A percentile compares a stretch with the other conserved stretches of the same genome.
These are phyloP conservation scores for Pyrenophora teres DNA, from an alignment of 2,329 filamentous ascomycete species.

Conservation along the genomic window DNA sequence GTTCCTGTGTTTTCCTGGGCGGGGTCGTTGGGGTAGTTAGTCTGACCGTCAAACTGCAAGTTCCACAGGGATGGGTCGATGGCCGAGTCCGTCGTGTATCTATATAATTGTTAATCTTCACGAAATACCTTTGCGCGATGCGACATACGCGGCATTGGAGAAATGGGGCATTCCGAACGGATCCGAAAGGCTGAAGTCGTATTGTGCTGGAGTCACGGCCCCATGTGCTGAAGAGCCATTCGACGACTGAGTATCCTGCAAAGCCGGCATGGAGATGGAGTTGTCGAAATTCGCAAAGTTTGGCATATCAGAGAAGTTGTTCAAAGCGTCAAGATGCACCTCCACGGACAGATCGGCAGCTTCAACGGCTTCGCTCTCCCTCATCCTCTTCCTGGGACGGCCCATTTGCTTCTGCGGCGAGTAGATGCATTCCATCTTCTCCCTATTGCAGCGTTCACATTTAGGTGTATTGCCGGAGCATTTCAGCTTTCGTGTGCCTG, in stretches of 20 bases:
- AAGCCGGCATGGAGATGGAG: conserved; percentile 18
- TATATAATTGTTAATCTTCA: conserved; percentile 3
- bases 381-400: conserved; percentile 54
- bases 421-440: conserved; percentile 52
- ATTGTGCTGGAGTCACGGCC: conserved; percentile 7
- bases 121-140: neutral
- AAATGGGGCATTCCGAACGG: conserved; percentile 6
- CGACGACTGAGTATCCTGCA: conserved; percentile 6
- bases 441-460: conserved; percentile 51
- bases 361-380: conserved; percentile 32
- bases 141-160: conserved; percentile 20
- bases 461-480: conserved; percentile 51
- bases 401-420: conserved; percentile 57
- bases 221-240: conserved; percentile 7
- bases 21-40: conserved; percentile 1
- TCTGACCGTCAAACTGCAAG: conserved; percentile 1
- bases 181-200: conserved; percentile 11
- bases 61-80: conserved; percentile 40
- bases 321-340: neutral
- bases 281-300: conserved; percentile 16
- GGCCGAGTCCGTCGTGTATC: conserved; percentile 17
- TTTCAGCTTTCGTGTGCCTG: conserved; percentile 56
- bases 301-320: conserved; percentile 6
- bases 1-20: conserved; percentile 18
- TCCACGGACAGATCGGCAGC: neutral